Base-by-base conservation (phyloP, 1,284 basidiomycete genomes). In the Termitomyces sp. region DNA sequence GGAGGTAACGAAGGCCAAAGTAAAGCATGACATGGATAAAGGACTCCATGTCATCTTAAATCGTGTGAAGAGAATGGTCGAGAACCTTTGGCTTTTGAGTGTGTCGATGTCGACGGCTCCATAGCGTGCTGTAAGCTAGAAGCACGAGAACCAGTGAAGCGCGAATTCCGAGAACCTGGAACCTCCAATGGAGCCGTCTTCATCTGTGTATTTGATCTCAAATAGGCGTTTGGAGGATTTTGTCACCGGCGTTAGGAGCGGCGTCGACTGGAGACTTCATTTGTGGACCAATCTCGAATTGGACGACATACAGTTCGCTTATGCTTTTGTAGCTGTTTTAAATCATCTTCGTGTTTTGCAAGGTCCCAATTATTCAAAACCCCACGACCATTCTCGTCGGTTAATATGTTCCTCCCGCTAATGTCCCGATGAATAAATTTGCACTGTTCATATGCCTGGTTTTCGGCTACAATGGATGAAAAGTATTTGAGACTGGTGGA, bases 311-410 rank as follows among this genome's bases (percentile, higher is more conserved):
- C 53, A 21, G 53, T 50, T 13, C 33, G 30, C 15, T 50, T 46
- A 31, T 49, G 53, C 19, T 30, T 38, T 49, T 31, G 39, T 7
- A n/a, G 5, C 13, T 19, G n/a, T 30, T 30, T 3, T 2, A 50
- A 9, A 2, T 54, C 47, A 19, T 7, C 9, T 34, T 28, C 46
- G 38, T 19, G 40, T 28, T 60, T 61, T 0, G 65, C 61, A 2
- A 71, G 41, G 33, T 73, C 69, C 70, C 70, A 73, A 53, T 74
- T 70, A 30, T 62, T 70, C 42, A 73, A 57, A 5, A 71, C 38
- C 1, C 70, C 69, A 0, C 44, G 17, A 12, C 61, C 60, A 1
- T 62, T 47, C 1, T 50, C 34, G 1, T 52, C 42, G 12, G 69
- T 58, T 38, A 73, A n/a, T 17, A 38, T 38, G 3, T 38, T 38